These are phyloP conservation scores for Cutaneotrichosporon sp. DNA, from an alignment of 1,284 basidiomycete species.

Conservation along the genomic window DNA sequence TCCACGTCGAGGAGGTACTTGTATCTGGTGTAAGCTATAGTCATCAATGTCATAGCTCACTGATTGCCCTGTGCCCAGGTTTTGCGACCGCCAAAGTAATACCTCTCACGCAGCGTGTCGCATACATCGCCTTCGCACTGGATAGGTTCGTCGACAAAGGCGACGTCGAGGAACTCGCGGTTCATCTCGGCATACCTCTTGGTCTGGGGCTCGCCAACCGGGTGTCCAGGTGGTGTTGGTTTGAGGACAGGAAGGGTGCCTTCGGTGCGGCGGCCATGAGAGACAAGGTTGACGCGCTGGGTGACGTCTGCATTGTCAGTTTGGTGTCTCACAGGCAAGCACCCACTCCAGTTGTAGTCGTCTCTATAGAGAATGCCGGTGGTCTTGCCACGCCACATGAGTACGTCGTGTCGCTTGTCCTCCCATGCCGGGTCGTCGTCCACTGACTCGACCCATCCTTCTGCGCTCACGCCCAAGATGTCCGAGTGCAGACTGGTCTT, in stretches of 20 bases:
- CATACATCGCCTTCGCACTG: slow-evolving; percentile 53
- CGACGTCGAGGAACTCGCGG: slow-evolving; percentile 48
- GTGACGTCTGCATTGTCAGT: slow-evolving; percentile 37
- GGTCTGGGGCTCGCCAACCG: slow-evolving; percentile 50
- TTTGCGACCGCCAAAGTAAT: slow-evolving; percentile 51
- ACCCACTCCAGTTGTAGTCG: slow-evolving; percentile 52
- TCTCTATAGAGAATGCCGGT: slow-evolving; percentile 58
- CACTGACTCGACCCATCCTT: slow-evolving; percentile 45
- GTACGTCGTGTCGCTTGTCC: slow-evolving; percentile 54
- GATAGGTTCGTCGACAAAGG: slow-evolving; percentile 43
- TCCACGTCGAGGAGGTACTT: slow-evolving; percentile 38
- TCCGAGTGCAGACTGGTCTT: slow-evolving; percentile 58
- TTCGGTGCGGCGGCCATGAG: slow-evolving; percentile 44
- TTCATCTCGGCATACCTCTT: slow-evolving; percentile 47
- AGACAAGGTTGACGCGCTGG: slow-evolving; percentile 51
- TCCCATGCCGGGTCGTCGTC: slow-evolving; percentile 56
- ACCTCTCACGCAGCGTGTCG: slow-evolving; percentile 49
- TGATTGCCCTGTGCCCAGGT: slow-evolving; percentile 54
- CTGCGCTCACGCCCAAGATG: slow-evolving; percentile 56
- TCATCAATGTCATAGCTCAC: slow-evolving; percentile 51
- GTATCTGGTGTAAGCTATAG: slow-evolving; percentile 54
- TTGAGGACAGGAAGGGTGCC: slow-evolving; percentile 45
- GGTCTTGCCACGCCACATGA: slow-evolving; percentile 63
- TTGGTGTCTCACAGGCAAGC: not conserved
- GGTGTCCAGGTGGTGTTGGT: slow-evolving; percentile 22